phyloP scores from a whole-genome alignment of 805 yeast genomes.

The Candida oleophila region DNA sequence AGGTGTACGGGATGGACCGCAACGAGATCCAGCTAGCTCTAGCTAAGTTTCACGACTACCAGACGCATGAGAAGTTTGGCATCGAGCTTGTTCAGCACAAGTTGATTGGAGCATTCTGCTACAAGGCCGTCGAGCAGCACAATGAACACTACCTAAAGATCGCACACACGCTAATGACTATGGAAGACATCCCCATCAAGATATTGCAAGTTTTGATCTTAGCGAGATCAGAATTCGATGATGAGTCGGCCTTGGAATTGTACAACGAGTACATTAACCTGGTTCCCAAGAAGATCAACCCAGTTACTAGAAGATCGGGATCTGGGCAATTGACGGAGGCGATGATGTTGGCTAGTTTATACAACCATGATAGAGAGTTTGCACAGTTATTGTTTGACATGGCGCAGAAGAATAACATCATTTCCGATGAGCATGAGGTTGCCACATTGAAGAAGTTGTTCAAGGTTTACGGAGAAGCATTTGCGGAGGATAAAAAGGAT shows the following conservation, averaged over 20 bases:
- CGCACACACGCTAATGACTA: slow-evolving; percentile 36
- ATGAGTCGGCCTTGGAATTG: slow-evolving; percentile 34
- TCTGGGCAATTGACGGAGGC: slow-evolving; percentile 48
- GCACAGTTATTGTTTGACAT: slow-evolving; percentile 52
- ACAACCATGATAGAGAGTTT: slow-evolving; percentile 51
- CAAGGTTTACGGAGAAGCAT: slow-evolving; percentile 52
- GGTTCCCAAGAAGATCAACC: slow-evolving; percentile 30
- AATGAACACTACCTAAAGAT: slow-evolving; percentile 29
- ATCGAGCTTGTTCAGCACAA: slow-evolving; percentile 41
- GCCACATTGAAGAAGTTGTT: slow-evolving; percentile 42
- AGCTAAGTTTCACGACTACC: slow-evolving; percentile 39
- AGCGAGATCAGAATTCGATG: slow-evolving; percentile 39
- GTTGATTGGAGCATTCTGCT: slow-evolving; percentile 39
- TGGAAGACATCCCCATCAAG: slow-evolving; percentile 25
- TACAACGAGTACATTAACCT: slow-evolving; percentile 46
- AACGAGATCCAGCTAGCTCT: slow-evolving; percentile 29
- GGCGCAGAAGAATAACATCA: slow-evolving; percentile 34
- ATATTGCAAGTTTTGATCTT: slow-evolving; percentile 42
- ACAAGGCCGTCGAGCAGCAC: slow-evolving; percentile 33
- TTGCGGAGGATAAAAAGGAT: slow-evolving; percentile 38
- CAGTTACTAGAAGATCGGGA: slow-evolving; percentile 33
- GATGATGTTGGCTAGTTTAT: slow-evolving; percentile 42
- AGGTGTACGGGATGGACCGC: slow-evolving; percentile 29
- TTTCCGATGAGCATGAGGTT: slow-evolving; percentile 41
- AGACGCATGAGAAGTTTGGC: slow-evolving; percentile 36